Conservation (phyloP, 495 filamentous ascomycete genomes). For the Glonium stellatum region DNA sequence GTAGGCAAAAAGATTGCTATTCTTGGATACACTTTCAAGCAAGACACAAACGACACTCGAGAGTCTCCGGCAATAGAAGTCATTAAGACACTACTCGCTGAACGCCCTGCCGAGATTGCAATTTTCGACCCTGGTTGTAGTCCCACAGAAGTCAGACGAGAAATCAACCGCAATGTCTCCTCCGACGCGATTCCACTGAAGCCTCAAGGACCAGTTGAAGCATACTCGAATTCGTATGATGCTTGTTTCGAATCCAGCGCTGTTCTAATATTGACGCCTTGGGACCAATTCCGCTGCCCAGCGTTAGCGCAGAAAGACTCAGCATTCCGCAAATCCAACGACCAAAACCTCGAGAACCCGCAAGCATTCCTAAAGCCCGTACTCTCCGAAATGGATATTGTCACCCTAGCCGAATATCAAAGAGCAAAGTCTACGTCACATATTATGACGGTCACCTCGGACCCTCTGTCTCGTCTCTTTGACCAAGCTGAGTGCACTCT, state of each 20-base stretch:
- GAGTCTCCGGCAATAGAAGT: constrained; percentile 2
- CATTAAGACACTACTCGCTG: constrained; percentile 1
- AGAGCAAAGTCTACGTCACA: background rate
- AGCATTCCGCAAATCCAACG: background rate
- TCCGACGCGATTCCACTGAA: background rate
- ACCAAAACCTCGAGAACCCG: background rate
- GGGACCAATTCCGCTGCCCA: background rate
- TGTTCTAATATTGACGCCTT: background rate
- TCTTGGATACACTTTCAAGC: constrained; percentile 1
- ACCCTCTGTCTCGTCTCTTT: background rate
- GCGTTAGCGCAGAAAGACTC: background rate
- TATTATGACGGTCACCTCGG: background rate
- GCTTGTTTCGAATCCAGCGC: background rate
- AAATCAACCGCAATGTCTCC: background rate
- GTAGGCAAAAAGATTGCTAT: constrained; percentile 1
- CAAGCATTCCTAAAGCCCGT: background rate
- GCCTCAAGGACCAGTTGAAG: background rate
- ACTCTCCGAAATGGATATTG: background rate
- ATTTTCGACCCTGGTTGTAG: constrained; percentile 1
- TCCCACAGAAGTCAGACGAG: background rate
- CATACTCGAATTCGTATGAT: background rate
- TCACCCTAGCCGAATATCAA: background rate
- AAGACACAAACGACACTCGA: background rate
- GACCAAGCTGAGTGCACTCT: background rate
- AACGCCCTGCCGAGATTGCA: background rate